Evolutionary conservation across 331 rosid genomes (phyloP).

Genomic region (Spiraea crenata): DNA sequence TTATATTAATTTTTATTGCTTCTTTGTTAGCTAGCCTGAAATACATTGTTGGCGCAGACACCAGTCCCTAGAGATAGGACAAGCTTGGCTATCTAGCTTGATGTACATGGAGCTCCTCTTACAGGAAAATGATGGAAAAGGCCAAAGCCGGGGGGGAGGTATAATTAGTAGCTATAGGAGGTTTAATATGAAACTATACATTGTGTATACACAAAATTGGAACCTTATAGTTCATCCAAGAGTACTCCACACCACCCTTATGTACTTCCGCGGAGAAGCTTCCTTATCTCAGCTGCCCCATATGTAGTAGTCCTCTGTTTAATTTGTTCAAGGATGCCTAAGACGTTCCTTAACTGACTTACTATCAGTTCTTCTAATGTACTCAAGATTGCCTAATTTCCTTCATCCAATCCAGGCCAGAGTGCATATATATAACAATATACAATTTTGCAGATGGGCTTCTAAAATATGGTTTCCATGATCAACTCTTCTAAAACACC

Average conservation of each 20-base stretch:
- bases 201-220: background rate
- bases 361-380: constrained; percentile 5
- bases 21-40: background rate
- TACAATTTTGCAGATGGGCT: constrained; percentile 24
- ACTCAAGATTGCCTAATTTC: constrained; percentile 12
- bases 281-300: constrained; percentile 4
- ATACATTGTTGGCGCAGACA: background rate
- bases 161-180: constrained; percentile 2
- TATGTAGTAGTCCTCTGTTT: background rate
- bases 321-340: background rate
- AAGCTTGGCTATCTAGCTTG: background rate
- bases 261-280: constrained; percentile 4
- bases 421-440: background rate
- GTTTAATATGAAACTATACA: constrained; percentile 9
- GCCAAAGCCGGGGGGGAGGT: too few relatives aligned
- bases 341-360: background rate
- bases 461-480: constrained; percentile 49
- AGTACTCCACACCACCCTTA: background rate
- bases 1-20: background rate
- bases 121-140: background rate
- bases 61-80: background rate
- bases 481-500: constrained; percentile 50
- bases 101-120: background rate
- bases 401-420: constrained; percentile 1
- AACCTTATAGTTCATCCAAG: background rate